Base-by-base conservation (phyloP, 2,329 filamentous ascomycete species). In the Claviceps sorghi region DNA sequence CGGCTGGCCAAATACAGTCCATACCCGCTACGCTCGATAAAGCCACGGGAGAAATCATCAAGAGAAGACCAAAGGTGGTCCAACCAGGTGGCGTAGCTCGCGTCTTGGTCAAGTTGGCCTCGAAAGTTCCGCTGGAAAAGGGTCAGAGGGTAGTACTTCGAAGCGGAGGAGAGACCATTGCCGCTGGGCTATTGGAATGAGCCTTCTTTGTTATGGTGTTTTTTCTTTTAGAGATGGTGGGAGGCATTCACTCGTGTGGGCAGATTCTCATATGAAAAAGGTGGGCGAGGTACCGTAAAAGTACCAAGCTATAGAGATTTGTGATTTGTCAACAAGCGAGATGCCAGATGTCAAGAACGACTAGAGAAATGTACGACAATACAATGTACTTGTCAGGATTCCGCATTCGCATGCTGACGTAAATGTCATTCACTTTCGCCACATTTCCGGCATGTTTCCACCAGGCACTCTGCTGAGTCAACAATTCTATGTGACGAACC, bases 51-150 rank as follows among this genome's bases (percentile, higher is more conserved):
- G 75, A 78, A n/a, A 71, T 84, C 1, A 63, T 82, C 43, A 94
- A 90, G 74, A 94, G 88, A 73, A 88, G 83, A 62, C 89, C 90
- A 0, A 84, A 84, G 65, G 80, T 96, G 56, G 79, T 97, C 26
- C 84, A 87, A 65, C 86, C 88, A 0, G 88, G 81, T 0, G 79
- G 74, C 50, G 82, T 95, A 51, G 90, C 89, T 5, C 77, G 87
- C 54, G 77, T 96, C 1, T 74, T 80, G 52, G 80, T 97, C 29
- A 84, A 86, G 64, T 70, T 95, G 61, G 81, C 83, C 49, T 72
- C 75, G 22, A 83, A 82, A 57, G 79, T 93, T 51, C 89, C 93
- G 17, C 67, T 97, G 47, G 93, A 96, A 67, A 76, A 78, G 17
- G 87, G 86, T 0, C 83, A 84, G 58, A 78, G 88, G 58, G 80